Evolutionary conservation across 345 rosid genomes (phyloP).

Genomic region (Brassica nigra): DNA sequence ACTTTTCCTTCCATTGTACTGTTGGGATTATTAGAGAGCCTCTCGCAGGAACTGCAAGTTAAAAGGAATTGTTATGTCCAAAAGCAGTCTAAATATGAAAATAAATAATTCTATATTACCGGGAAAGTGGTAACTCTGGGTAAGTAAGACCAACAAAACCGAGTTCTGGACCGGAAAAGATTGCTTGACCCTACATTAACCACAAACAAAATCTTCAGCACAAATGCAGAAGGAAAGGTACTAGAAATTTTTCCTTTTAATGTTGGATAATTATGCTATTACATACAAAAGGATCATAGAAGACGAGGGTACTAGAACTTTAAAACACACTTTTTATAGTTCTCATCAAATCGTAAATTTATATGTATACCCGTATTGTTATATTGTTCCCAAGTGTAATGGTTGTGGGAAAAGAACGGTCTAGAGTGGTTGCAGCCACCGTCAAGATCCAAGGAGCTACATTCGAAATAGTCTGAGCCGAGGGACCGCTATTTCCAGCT

Average conservation of each 20-base stretch:
- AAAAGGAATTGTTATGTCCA: not conserved
- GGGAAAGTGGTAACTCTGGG: conserved; percentile 24
- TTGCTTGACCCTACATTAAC: conserved; percentile 51
- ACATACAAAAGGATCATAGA: no score
- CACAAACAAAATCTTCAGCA: not conserved
- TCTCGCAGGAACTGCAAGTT: not conserved
- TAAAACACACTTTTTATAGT: no score
- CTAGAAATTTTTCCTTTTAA: not conserved
- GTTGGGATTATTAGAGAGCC: not conserved
- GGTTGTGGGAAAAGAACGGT: conserved; percentile 49
- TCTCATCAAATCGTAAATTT: no score
- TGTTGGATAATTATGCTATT: no score
- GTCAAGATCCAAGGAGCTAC: conserved; percentile 57
- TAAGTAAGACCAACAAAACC: conserved; percentile 47
- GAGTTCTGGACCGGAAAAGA: conserved; percentile 45
- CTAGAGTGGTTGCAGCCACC: conserved; percentile 57
- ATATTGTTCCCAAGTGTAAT: conserved; percentile 49
- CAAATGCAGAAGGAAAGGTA: not conserved
- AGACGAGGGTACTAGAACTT: no score
- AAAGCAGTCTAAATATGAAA: not conserved
- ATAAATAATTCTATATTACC: not conserved
- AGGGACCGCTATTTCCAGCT: conserved; percentile 51
- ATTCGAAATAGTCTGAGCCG: conserved; percentile 38
- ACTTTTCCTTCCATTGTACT: conserved; percentile 47
- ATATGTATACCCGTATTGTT: conserved; percentile 14